Conservation (phyloP, 2,329 filamentous ascomycete species). For the Neoarthrinium moseri region DNA sequence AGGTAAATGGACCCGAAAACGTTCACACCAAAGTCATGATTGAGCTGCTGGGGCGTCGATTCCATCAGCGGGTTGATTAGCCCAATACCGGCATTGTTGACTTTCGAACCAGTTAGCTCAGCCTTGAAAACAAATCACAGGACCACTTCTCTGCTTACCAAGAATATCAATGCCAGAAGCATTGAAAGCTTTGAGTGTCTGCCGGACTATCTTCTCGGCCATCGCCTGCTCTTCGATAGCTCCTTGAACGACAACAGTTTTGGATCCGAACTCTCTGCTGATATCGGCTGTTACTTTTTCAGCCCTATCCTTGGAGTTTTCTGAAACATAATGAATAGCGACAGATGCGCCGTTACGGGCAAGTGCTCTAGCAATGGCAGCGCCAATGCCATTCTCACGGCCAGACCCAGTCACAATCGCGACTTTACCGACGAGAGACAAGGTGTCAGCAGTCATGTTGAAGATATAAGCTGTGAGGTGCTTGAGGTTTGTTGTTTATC, state of each 20-base stretch:
- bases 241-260: constrained; percentile 30
- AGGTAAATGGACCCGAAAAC: constrained; percentile 32
- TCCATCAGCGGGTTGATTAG: constrained; percentile 10
- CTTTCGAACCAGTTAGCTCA: constrained; percentile 15
- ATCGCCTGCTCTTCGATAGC: constrained; percentile 30
- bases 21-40: constrained; percentile 29
- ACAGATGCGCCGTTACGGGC: constrained; percentile 41
- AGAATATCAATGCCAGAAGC: constrained; percentile 39
- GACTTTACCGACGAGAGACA: constrained; percentile 38
- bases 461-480: no score
- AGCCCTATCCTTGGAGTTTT: constrained; percentile 28
- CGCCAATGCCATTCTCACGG: constrained; percentile 41
- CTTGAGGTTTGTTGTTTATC: no score
- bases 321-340: constrained; percentile 38
- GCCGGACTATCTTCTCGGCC: constrained; percentile 28
- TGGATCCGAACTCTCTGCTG: constrained; percentile 26
- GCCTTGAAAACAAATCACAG: neutral
- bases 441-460: constrained; percentile 29
- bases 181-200: constrained; percentile 32
- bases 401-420: constrained; percentile 46
- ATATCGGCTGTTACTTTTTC: constrained; percentile 22
- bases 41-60: constrained; percentile 18
- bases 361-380: constrained; percentile 37
- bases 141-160: constrained; percentile 22
- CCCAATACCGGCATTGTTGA: constrained; percentile 35